phyloP scores from a whole-genome alignment of 108 stramenopile genomes.

The Tribonema minus region DNA sequence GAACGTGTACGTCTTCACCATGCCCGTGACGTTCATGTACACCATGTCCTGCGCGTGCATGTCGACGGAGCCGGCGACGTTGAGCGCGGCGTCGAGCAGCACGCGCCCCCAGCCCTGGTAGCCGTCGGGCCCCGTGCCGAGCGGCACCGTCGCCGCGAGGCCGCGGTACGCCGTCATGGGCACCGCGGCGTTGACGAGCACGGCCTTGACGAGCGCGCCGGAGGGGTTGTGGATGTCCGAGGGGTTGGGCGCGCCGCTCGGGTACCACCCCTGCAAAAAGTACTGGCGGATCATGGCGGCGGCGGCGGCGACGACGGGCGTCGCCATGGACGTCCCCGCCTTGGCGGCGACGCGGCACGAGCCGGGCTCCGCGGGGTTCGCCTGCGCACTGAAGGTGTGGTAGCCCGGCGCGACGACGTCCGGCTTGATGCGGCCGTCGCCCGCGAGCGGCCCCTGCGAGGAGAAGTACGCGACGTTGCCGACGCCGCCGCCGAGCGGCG shows the following conservation, averaged over 20 bases:
- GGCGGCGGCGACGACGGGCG: conserved; percentile 69
- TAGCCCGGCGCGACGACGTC: conserved; percentile 72
- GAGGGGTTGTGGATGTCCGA: conserved; percentile 59
- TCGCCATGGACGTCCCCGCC: conserved; percentile 65
- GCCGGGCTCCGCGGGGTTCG: background rate
- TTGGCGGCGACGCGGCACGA: conserved; percentile 34
- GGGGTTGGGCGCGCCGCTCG: conserved; percentile 54
- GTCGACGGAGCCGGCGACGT: conserved; percentile 39
- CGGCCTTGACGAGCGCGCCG: conserved; percentile 68
- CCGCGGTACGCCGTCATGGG: conserved; percentile 51
- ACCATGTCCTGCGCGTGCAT: conserved; percentile 33
- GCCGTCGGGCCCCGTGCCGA: conserved; percentile 41
- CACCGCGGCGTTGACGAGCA: conserved; percentile 65
- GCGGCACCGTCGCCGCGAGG: background rate
- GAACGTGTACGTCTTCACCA: conserved; percentile 25
- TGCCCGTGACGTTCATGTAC: conserved; percentile 20
- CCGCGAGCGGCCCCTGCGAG: conserved; percentile 66
- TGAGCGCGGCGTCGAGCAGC: conserved; percentile 43
- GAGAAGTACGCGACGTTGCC: too few species aligned
- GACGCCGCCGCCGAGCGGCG: too few species aligned
- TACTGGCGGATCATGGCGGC: conserved; percentile 73
- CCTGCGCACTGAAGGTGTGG: background rate
- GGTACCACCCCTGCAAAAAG: conserved; percentile 62
- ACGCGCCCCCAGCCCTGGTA: conserved; percentile 54
- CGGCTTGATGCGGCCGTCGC: conserved; percentile 72